phyloP scores from a whole-genome alignment of 179 eudicot species.

The Spergularia azorica region DNA sequence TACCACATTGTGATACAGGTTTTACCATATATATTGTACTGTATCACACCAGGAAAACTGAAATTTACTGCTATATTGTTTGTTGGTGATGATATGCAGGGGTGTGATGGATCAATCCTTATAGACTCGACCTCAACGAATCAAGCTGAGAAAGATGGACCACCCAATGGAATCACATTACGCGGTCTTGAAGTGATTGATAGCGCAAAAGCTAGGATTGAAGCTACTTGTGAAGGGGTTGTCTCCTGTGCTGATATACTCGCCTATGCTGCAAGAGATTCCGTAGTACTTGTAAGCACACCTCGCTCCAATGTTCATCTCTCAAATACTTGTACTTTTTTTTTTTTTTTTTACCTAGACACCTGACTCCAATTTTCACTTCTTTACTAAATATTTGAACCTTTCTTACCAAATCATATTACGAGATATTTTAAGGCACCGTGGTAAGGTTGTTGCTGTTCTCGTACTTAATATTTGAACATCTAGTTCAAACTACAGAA shows the following conservation, averaged over 20 bases:
- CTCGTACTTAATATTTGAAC: too few relatives aligned
- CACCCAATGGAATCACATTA: constrained; percentile 55
- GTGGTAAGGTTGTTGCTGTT: too few relatives aligned
- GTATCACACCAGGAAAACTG: background rate
- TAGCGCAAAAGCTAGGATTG: constrained; percentile 63
- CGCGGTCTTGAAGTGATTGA: constrained; percentile 80
- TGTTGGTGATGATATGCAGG: constrained; percentile 36
- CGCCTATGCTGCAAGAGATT: constrained; percentile 87
- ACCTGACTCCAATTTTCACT: too few relatives aligned
- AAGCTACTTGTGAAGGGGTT: constrained; percentile 52
- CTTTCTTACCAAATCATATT: too few relatives aligned
- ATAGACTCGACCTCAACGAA: constrained; percentile 67
- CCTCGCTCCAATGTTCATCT: too few relatives aligned
- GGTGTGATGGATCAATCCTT: constrained; percentile 86
- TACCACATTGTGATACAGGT: too few relatives aligned
- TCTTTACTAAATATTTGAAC: too few relatives aligned
- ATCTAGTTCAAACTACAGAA: too few relatives aligned
- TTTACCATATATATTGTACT: background rate
- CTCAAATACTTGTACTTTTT: too few relatives aligned
- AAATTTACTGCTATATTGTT: background rate
- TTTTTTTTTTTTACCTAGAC: too few relatives aligned
- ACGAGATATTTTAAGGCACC: too few relatives aligned
- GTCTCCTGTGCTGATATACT: constrained; percentile 93
- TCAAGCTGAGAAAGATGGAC: constrained; percentile 74
- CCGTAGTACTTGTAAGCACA: constrained; percentile 55